A percentile compares a stretch with the other conserved stretches of the same genome.
Evolutionary conservation across 345 rosid species (phyloP).

Genomic region (Brassica incana): DNA sequence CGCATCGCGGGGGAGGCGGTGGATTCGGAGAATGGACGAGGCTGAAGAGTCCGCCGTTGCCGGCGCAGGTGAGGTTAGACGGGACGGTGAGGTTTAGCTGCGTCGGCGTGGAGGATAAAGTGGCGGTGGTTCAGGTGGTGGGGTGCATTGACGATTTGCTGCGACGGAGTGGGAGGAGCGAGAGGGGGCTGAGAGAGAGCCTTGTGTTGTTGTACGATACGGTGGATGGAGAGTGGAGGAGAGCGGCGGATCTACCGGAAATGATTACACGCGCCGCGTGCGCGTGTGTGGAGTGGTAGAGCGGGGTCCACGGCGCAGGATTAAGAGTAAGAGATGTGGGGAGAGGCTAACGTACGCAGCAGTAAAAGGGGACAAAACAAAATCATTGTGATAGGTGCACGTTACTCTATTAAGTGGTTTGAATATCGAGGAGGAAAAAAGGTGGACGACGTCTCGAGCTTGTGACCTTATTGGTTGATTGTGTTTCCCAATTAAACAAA

Average conservation of each 20-base stretch:
- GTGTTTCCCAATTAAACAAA: conserved; percentile 4
- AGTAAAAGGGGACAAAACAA: conserved; percentile 6
- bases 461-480: conserved; percentile 35
- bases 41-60: conserved; percentile 75
- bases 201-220: conserved; percentile 68
- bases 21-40: conserved; percentile 80
- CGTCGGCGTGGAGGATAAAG: conserved; percentile 67
- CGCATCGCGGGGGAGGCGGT: conserved; percentile 31
- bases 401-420: conserved; percentile 8
- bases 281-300: conserved; percentile 62
- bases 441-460: conserved; percentile 4
- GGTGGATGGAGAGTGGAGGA: conserved; percentile 62
- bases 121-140: conserved; percentile 69
- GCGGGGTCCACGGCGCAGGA: conserved; percentile 26
- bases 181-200: conserved; percentile 57
- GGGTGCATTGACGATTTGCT: conserved; percentile 83
- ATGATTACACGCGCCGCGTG: conserved; percentile 80
- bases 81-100: conserved; percentile 75
- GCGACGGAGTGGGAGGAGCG: conserved; percentile 70
- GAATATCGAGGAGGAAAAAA: conserved; percentile 20
- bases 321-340: not conserved
- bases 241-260: conserved; percentile 76
- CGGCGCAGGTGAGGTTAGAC: conserved; percentile 66
- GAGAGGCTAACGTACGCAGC: conserved; percentile 30
- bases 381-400: conserved; percentile 30